Base-by-base conservation (phyloP, 768 basidiomycete species). In the Dentipellis sp. region DNA sequence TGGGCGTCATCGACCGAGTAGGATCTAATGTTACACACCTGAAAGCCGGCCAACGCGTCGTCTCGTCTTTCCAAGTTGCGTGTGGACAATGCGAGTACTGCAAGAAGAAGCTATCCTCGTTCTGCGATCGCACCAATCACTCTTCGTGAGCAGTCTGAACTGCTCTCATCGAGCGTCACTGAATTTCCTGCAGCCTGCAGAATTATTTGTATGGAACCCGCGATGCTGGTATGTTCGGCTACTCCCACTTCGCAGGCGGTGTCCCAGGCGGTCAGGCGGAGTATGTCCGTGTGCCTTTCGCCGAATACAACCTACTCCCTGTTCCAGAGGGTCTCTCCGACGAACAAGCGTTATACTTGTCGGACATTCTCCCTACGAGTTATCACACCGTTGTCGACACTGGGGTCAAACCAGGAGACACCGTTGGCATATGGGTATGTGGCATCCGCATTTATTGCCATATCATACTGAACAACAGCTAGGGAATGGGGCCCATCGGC, bases 201-300 rank as follows among this genome's bases (percentile, higher is more conserved):
- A 78, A 80, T 42, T 71, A 72, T 14, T 77, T 86, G 77, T 86
- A 83, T 62, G 84, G 84, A 10, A 78, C 82, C 56, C 73, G 80
- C 29, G 82, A 85, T 64, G 85, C 85, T 0, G 86, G 84, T 0
- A 82, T 86, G 71, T 84, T 84, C 61, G 84, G 84, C 0, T 83
- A 83, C 65, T 79, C 80, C n/a, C 84, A 85, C 66, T 78, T 87
- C 61, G 81, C 83, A 0, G 83, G 85, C 4, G 86, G 87, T 10
- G 86, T 82, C 67, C 76, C 88, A 4, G 88, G 82, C 17, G 87
- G 86, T 0, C 88, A 90, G 64, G 83, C 87, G 0, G 87, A 90
- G 66, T 88, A 83, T 62, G 82, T 84, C 3, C 76, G 84, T 35
- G 82, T 90, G 1, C 87, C 85, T 0, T 78, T 79, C 63, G 89